Percentiles rank a stretch among this genome's conserved stretches.
phyloP scores from a whole-genome alignment of 345 rosid genomes.

The Brassica carinata region DNA sequence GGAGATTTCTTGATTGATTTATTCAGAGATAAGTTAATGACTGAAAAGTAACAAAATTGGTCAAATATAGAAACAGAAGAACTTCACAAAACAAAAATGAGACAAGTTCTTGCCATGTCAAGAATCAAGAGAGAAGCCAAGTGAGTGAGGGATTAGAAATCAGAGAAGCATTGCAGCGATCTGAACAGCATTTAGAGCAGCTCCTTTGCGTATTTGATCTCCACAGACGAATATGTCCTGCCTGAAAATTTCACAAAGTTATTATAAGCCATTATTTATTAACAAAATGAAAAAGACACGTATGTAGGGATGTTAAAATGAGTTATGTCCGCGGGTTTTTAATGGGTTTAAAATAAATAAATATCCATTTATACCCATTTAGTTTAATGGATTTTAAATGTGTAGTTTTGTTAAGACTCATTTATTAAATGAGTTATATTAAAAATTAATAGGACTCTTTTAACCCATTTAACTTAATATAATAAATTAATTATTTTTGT shows the following conservation, averaged over 20 bases:
- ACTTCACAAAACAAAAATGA: slow-evolving; percentile 18
- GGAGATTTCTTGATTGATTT: slow-evolving; percentile 25
- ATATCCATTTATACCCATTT: too few species aligned
- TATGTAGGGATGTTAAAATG: too few species aligned
- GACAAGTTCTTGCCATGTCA: slow-evolving; percentile 24
- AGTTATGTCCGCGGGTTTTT: too few species aligned
- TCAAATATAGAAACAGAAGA: not conserved
- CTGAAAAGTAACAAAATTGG: slow-evolving; percentile 25
- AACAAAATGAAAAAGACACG: not conserved
- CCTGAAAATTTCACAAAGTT: slow-evolving; percentile 43
- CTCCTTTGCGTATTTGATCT: slow-evolving; percentile 97
- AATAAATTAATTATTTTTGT: too few species aligned
- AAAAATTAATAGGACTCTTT: too few species aligned
- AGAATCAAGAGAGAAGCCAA: slow-evolving; percentile 2
- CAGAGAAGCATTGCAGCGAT: slow-evolving; percentile 88
- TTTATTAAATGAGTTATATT: too few species aligned
- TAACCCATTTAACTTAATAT: too few species aligned
- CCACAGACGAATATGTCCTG: slow-evolving; percentile 96
- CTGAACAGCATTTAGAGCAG: slow-evolving; percentile 94
- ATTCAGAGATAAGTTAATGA: not conserved
- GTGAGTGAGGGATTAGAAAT: slow-evolving; percentile 8
- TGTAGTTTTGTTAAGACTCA: too few species aligned
- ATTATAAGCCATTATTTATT: slow-evolving; percentile 3
- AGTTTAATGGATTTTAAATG: too few species aligned
- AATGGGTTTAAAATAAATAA: too few species aligned